Base-by-base conservation (phyloP, 2,329 filamentous ascomycete genomes). In the Fusarium pininemorale region DNA sequence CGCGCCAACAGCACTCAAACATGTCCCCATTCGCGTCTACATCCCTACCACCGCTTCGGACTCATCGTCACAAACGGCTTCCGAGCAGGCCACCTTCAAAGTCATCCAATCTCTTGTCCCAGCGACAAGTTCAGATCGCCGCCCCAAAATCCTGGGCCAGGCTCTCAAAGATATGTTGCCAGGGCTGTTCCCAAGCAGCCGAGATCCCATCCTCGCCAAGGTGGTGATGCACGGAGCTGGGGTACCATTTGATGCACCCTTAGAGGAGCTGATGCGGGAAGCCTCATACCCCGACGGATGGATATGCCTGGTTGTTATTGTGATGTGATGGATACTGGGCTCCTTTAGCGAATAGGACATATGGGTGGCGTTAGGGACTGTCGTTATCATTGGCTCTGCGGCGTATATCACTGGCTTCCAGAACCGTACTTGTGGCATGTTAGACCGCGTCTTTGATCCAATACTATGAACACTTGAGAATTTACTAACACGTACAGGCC, bases 261-360 rank as follows among this genome's bases (percentile, higher is more conserved):
- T 99, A 24, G 93, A 94, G 79, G 96, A 98, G 53, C 81, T 99
- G 66, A 93, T 96, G 83, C 89, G 91, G 64, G 92, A 93, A 78
- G 93, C 93, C 8, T 91, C 94, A 4, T 98, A 98, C 85, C 91
- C 94, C 1, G 96, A 99, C 83, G 96, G 96, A 0, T 99, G 95
- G 92, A 82, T 98, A 32, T 94, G 94, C 81, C 83, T 98, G 47
- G 93, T 94, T 59, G 89, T 98, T 10, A 88, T 91, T 26, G 92
- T 97, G 85, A 86, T 94, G 79, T 85, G 71, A 81, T 51, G 28
- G 26, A 22, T 26, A 38, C 37, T 45, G 32, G 57, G 45, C n/a
- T 61, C 55, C n/a, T 30, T 32, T 55, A 14, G 59, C 51, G 65
- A 67, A 60, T 56, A 70, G 24, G 56, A 62, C 65, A 69, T 55